Evolutionary conservation across 2,329 filamentous ascomycete species (phyloP).

Genomic region (Didymella glomerata): DNA sequence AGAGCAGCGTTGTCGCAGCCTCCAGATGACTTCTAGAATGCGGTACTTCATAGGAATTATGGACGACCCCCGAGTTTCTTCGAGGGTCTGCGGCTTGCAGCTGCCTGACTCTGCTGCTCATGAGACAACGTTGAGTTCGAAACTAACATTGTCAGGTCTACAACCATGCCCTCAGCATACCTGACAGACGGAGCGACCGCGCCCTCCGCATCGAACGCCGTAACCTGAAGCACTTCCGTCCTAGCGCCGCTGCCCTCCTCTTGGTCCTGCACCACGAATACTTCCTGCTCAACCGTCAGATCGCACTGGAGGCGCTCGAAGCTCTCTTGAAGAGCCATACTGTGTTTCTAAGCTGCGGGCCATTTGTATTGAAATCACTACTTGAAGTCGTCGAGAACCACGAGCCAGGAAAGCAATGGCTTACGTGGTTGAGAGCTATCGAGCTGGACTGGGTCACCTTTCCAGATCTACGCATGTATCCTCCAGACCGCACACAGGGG

Average conservation of each 20-base stretch:
- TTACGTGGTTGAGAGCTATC: constrained; percentile 43
- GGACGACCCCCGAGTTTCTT: background rate
- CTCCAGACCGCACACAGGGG: constrained; percentile 38
- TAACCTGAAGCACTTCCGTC: constrained; percentile 44
- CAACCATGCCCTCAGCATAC: constrained; percentile 36
- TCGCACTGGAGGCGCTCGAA: constrained; percentile 48
- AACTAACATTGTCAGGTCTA: constrained; percentile 38
- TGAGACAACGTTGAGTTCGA: background rate
- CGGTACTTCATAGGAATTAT: too few relatives aligned
- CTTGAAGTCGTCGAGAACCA: constrained; percentile 40
- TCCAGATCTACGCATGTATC: constrained; percentile 44
- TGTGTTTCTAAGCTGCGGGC: constrained; percentile 47
- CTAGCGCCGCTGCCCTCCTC: constrained; percentile 42
- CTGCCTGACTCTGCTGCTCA: background rate
- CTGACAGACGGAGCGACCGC: constrained; percentile 38
- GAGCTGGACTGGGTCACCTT: constrained; percentile 50
- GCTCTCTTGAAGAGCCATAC: constrained; percentile 47
- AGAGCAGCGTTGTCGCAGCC: background rate
- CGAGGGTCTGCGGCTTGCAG: background rate
- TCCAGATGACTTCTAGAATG: too few relatives aligned
- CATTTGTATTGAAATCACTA: constrained; percentile 45
- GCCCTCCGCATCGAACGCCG: constrained; percentile 48
- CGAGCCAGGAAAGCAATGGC: constrained; percentile 39
- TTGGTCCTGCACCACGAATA: constrained; percentile 47
- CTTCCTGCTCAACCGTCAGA: constrained; percentile 46